These are phyloP conservation scores for Flagelloscypha sp. DNA, from an alignment of 768 basidiomycete genomes.

Conservation along the genomic window DNA sequence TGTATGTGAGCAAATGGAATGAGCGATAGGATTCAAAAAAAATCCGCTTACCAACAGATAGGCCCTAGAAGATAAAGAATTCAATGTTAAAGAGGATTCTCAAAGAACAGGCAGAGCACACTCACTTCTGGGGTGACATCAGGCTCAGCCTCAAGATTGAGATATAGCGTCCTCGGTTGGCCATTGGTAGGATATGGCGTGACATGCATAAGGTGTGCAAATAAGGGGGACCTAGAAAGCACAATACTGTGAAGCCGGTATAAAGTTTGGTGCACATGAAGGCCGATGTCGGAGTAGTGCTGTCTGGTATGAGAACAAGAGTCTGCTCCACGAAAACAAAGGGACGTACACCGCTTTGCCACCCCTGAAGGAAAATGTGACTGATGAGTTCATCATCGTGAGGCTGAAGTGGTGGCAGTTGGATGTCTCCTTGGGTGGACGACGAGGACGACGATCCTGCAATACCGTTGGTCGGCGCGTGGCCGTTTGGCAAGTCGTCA, in stretches of 20 bases:
- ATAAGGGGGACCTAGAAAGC: constrained; percentile 78
- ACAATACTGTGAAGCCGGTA: constrained; percentile 82
- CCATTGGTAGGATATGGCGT: constrained; percentile 54
- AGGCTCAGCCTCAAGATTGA: constrained; percentile 70
- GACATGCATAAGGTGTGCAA: constrained; percentile 83
- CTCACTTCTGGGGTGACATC: constrained; percentile 80
- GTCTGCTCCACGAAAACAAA: background rate
- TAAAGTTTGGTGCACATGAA: constrained; percentile 66
- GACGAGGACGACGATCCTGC: background rate
- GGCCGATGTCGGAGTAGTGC: constrained; percentile 78
- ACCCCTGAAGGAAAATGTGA: constrained; percentile 73
- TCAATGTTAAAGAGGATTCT: constrained; percentile 3
- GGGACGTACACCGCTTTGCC: constrained; percentile 71
- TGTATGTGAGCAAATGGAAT: constrained; percentile 11
- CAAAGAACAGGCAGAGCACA: constrained; percentile 9
- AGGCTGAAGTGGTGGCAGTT: constrained; percentile 43
- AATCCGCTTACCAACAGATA: constrained; percentile 54
- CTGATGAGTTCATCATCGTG: constrained; percentile 75
- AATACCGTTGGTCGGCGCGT: too few species aligned
- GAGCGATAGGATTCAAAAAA: constrained; percentile 8
- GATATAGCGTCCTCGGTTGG: constrained; percentile 62
- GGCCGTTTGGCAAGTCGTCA: too few species aligned
- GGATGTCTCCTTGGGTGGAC: background rate
- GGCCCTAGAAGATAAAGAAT: constrained; percentile 39
- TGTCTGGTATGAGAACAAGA: constrained; percentile 20